phyloP scores from a whole-genome alignment of 352 stramenopile genomes.

The Phytophthora hibernalis region DNA sequence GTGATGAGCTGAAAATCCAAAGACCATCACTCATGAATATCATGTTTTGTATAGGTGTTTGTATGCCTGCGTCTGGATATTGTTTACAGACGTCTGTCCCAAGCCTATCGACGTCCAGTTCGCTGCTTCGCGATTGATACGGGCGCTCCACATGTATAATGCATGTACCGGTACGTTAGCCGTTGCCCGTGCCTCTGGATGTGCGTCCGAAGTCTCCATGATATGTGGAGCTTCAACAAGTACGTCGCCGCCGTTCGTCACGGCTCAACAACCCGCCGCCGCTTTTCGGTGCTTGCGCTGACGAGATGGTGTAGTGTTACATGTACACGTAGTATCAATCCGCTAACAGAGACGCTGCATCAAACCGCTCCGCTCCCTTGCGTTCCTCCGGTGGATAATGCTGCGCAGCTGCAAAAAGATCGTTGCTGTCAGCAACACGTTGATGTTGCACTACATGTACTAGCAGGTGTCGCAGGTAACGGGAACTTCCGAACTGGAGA shows the following conservation, averaged over 20 bases:
- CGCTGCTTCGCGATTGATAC: too few species aligned
- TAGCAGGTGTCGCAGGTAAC: background rate
- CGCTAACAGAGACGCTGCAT: background rate
- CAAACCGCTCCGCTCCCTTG: background rate
- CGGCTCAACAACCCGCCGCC: background rate
- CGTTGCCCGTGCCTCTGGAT: background rate
- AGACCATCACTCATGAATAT: slow-evolving; percentile 38
- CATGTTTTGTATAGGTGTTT: slow-evolving; percentile 33
- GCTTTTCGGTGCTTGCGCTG: background rate
- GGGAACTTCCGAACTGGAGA: background rate
- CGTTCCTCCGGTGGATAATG: background rate
- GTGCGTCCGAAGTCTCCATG: background rate
- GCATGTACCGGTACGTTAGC: too few species aligned
- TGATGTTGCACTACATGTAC: background rate
- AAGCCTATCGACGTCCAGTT: too few species aligned
- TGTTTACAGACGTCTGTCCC: background rate
- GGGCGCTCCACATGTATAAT: too few species aligned
- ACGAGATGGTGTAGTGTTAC: background rate
- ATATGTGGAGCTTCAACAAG: background rate
- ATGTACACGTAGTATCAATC: background rate
- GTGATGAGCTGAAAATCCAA: slow-evolving; percentile 25
- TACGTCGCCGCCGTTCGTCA: background rate
- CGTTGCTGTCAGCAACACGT: background rate
- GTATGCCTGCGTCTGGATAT: background rate
- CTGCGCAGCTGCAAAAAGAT: background rate